Percentiles rank a stretch among this genome's conserved stretches.
These are phyloP conservation scores for Serendipita indica DNA, from an alignment of 768 basidiomycete genomes.

Conservation along the genomic window DNA sequence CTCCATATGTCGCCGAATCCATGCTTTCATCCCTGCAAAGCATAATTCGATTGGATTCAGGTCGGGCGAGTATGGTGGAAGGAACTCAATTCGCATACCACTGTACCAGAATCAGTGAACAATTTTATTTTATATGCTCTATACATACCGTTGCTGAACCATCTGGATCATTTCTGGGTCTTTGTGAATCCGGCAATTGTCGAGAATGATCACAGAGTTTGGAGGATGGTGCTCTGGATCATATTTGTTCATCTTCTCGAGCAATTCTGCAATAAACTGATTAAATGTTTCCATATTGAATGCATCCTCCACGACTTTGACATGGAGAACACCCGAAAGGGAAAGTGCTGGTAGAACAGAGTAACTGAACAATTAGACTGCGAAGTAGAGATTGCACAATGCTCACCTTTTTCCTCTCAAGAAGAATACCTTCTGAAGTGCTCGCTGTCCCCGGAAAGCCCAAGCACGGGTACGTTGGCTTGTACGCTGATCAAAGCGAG, in stretches of 20 bases:
- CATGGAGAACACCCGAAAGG: constrained; percentile 24
- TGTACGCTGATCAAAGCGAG: constrained; percentile 12
- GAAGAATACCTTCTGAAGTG: constrained; percentile 13
- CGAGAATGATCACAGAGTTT: constrained; percentile 13
- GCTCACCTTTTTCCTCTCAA: constrained; percentile 17
- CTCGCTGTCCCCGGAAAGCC: constrained; percentile 13
- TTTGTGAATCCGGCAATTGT: constrained; percentile 14
- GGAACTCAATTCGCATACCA: constrained; percentile 15
- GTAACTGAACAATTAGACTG: constrained; percentile 17
- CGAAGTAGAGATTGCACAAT: neutral
- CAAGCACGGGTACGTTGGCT: constrained; percentile 12
- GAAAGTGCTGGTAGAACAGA: constrained; percentile 27
- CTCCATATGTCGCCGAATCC: neutral
- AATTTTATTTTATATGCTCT: neutral
- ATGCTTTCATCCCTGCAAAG: constrained; percentile 19
- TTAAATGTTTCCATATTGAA: constrained; percentile 21
- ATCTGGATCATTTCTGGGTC: constrained; percentile 9
- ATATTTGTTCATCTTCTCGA: constrained; percentile 28
- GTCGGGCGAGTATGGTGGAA: constrained; percentile 27
- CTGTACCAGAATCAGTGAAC: neutral
- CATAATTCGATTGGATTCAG: constrained; percentile 25
- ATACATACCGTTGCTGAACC: constrained; percentile 1
- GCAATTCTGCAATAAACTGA: constrained; percentile 23
- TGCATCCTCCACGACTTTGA: constrained; percentile 21
- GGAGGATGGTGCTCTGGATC: neutral